phyloP scores from a whole-genome alignment of 2,329 filamentous ascomycete species.

The Rutstroemia sp. region DNA sequence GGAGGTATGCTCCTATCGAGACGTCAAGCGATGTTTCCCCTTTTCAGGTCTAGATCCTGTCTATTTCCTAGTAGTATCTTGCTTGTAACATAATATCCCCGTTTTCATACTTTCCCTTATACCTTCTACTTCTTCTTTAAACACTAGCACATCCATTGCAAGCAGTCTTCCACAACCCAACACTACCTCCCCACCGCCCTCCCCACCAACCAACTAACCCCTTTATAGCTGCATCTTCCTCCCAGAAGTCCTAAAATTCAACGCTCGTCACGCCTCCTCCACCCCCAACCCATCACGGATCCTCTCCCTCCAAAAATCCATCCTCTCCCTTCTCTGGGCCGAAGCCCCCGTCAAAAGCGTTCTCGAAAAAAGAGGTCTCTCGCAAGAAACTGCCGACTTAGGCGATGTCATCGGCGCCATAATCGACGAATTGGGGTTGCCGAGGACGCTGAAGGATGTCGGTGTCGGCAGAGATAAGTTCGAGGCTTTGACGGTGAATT shows the following conservation, averaged over 20 bases:
- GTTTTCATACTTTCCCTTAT: too few relatives aligned
- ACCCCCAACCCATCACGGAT: conserved; percentile 10
- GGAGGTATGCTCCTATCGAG: too few relatives aligned
- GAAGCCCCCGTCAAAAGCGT: conserved; percentile 15
- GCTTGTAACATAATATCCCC: too few relatives aligned
- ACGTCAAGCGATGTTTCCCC: too few relatives aligned
- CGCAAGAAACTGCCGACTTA: conserved; percentile 32
- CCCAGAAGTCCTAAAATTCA: conserved; percentile 50
- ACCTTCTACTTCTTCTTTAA: too few relatives aligned
- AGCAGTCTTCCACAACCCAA: too few relatives aligned
- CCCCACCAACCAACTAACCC: too few relatives aligned
- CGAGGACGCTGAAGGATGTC: conserved; percentile 44
- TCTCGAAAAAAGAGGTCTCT: conserved; percentile 14
- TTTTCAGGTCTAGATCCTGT: too few relatives aligned
- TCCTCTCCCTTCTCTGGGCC: conserved; percentile 19
- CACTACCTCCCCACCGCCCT: too few relatives aligned
- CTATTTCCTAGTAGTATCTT: too few relatives aligned
- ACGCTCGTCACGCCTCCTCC: conserved; percentile 25
- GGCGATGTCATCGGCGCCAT: conserved; percentile 45
- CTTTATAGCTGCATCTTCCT: conserved; percentile 42
- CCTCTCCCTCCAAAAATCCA: conserved; percentile 15
- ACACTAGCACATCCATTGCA: too few relatives aligned
- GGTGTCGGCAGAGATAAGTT: conserved; percentile 41
- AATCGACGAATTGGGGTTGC: conserved; percentile 45
- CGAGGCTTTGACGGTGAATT: conserved; percentile 40